Evolutionary conservation across 495 filamentous ascomycete species (phyloP), one percentile per base, ranked within the genome.

Genomic region (Aspergillus ostianus): DNA sequence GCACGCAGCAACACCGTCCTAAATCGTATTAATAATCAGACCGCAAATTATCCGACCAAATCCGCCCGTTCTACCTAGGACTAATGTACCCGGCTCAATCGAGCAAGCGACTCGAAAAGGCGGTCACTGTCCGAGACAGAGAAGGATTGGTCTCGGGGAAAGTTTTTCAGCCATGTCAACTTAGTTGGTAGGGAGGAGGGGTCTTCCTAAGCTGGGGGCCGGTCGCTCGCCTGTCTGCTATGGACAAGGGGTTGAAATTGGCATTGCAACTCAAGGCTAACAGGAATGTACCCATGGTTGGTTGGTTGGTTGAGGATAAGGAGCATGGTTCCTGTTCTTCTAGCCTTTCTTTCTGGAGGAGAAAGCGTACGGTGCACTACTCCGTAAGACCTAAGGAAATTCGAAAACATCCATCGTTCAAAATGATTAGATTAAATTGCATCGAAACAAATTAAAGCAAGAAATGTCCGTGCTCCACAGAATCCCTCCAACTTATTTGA

Each of bases 121-220:
- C 61, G 62, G 62, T 64, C 57, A 57, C 62, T 46, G 30, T 57
- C 57, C 54, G 57, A 60, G 54, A 59, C 55, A 62, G 20, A 32
- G 30, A 26, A 47, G 47, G 13, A 53, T 64, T 56, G 57, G 57
- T 53, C 52, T 53, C 51, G 46, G 57, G 53, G 56, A 56, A 55
- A 48, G 45, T 45, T 48, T 26, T 56, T 56, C 53, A 47, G 46
- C 54, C 13, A 20, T 26, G 6, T 13, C 4, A 13, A 13, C 30
- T 12, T 48, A n/a, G 1, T 48, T n/a, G 10, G 10, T 48, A 48
- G 6, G 47, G 4, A 49, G 47, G 21, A 21, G 47, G 36, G 36
- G 15, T 41, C 36, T 41, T 41, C 36, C 32, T 1, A 41, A 17
- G 36, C 36, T 13, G 36, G 36, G 36, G 4, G 36, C 6, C 30